These are phyloP conservation scores for Aurifilum marmelostoma DNA, from an alignment of 2,329 filamentous ascomycete genomes.

Conservation along the genomic window DNA sequence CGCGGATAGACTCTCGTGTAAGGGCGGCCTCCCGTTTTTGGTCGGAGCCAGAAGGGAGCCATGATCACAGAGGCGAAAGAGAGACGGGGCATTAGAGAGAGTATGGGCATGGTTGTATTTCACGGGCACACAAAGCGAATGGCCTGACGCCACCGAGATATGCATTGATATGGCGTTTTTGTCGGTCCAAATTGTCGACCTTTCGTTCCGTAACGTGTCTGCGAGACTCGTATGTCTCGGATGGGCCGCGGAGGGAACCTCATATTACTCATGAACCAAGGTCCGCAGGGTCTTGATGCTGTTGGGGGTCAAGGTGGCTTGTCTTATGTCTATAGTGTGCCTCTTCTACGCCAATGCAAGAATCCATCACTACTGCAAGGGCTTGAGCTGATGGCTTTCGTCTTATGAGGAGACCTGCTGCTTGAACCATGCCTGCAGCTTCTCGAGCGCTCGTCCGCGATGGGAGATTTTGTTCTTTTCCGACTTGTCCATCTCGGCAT, in stretches of 20 bases:
- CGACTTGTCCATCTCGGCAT: conserved; percentile 90
- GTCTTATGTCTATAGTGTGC: not conserved
- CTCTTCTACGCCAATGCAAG: conserved; percentile 1
- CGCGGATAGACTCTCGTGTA: not conserved
- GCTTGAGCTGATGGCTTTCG: not conserved
- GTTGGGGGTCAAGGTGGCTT: not conserved
- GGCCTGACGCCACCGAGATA: not conserved
- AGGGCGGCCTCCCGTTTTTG: not conserved
- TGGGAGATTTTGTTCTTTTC: conserved; percentile 94
- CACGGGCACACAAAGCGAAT: not conserved
- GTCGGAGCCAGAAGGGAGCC: not conserved
- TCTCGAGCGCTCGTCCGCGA: conserved; percentile 81
- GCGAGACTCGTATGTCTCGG: too few relatives aligned
- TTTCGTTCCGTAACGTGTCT: too few relatives aligned
- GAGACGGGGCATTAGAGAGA: not conserved
- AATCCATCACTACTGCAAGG: not conserved
- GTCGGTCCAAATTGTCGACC: too few relatives aligned
- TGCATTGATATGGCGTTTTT: not conserved
- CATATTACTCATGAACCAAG: not conserved
- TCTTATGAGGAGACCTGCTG: conserved; percentile 38
- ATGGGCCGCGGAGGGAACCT: not conserved
- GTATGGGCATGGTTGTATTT: too few relatives aligned
- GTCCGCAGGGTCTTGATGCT: not conserved
- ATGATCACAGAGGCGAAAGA: not conserved
- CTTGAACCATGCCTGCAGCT: conserved; percentile 81